phyloP scores from a whole-genome alignment of 192 early-diverging fungal species.

The Linnemannia elongata region DNA sequence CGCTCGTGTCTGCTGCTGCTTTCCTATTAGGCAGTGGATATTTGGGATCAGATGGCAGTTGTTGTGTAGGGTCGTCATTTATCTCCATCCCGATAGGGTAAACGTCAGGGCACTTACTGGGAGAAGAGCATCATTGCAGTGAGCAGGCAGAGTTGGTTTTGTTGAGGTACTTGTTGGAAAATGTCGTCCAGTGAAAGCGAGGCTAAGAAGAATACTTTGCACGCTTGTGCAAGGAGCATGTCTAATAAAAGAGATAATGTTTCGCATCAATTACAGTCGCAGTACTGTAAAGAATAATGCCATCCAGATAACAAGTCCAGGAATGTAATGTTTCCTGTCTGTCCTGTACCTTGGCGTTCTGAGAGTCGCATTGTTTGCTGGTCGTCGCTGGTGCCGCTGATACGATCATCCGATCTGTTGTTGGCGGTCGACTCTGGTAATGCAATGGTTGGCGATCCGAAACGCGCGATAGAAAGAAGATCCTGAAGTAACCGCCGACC shows the following conservation, averaged over 20 bases:
- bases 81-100: background rate
- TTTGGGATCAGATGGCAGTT: background rate
- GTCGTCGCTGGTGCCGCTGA: background rate
- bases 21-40: constrained; percentile 14
- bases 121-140: constrained; percentile 35
- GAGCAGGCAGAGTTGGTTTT: constrained; percentile 47
- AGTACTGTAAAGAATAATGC: background rate
- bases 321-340: background rate
- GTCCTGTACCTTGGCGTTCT: constrained; percentile 42
- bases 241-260: background rate
- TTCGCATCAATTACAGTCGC: background rate
- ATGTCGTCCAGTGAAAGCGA: constrained; percentile 46
- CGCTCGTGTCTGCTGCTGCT: constrained; percentile 14
- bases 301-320: background rate
- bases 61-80: background rate
- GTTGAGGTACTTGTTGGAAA: constrained; percentile 33
- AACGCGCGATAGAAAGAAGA: constrained; percentile 34
- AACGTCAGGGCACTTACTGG: constrained; percentile 19
- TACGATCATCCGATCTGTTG: constrained; percentile 9
- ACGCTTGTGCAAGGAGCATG: constrained; percentile 49
- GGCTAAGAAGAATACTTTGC: constrained; percentile 25
- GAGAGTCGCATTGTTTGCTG: constrained; percentile 53
- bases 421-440: constrained; percentile 6
- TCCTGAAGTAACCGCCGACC: constrained; percentile 42
- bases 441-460: constrained; percentile 37